phyloP scores from a whole-genome alignment of 1,284 basidiomycete genomes.

The Takashimella koratensis region DNA sequence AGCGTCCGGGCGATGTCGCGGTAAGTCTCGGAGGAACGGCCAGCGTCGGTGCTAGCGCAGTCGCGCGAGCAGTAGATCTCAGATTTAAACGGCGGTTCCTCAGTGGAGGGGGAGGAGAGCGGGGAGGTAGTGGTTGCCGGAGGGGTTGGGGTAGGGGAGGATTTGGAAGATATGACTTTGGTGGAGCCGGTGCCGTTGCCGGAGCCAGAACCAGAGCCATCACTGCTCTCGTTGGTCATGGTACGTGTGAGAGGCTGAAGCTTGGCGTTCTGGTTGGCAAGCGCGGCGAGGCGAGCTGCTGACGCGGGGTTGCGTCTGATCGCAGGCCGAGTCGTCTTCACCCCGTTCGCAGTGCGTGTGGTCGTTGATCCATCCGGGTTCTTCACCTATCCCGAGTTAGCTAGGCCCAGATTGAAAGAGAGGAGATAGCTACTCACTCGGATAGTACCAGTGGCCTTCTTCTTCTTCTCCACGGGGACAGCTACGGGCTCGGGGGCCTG shows the following conservation, averaged over 20 bases:
- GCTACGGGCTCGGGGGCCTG: background rate
- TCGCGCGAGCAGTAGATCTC: constrained; percentile 40
- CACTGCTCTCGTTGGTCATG: constrained; percentile 20
- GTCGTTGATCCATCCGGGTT: constrained; percentile 45
- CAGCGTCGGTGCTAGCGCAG: constrained; percentile 33
- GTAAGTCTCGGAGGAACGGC: constrained; percentile 24
- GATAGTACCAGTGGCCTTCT: constrained; percentile 37
- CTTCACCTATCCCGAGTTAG: constrained; percentile 27
- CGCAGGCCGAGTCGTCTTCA: constrained; percentile 34
- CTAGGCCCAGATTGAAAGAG: no score
- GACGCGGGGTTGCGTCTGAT: constrained; percentile 30
- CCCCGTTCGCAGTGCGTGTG: constrained; percentile 39
- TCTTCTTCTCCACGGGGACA: constrained; percentile 9
- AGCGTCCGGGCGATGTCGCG: constrained; percentile 31
- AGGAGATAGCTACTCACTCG: constrained; percentile 40
- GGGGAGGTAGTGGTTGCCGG: background rate
- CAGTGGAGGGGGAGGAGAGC: constrained; percentile 1
- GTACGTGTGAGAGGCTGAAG: constrained; percentile 28
- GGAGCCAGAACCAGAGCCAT: background rate
- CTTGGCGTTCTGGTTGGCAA: constrained; percentile 21
- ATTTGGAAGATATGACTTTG: background rate
- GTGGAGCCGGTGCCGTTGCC: background rate
- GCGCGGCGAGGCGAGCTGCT: constrained; percentile 23
- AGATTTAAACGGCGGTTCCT: constrained; percentile 20
- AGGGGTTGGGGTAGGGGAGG: constrained; percentile 1